A percentile compares a stretch with the other conserved stretches of the same genome.
phyloP scores from a whole-genome alignment of 768 basidiomycete species.

The Termitomyces sp. region DNA sequence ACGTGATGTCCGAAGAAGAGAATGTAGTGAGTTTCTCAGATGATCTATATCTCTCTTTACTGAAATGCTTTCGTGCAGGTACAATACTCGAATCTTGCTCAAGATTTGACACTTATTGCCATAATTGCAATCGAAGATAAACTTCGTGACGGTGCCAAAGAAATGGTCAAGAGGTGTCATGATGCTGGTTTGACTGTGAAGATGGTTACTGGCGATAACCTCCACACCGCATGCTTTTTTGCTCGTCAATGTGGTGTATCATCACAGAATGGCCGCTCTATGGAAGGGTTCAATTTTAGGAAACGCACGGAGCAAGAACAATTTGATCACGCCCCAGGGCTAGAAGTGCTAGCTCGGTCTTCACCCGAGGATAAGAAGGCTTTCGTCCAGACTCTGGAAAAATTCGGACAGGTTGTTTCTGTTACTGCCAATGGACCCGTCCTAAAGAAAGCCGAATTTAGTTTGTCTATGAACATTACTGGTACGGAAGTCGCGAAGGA shows the following conservation, averaged over 20 bases:
- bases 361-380: constrained; percentile 97
- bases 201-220: constrained; percentile 99
- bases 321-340: constrained; percentile 63
- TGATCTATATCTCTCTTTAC: constrained; percentile 13
- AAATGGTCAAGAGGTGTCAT: constrained; percentile 80
- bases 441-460: constrained; percentile 91
- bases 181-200: constrained; percentile 90
- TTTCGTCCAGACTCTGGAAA: constrained; percentile 82
- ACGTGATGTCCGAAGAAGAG: constrained; percentile 18
- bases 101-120: constrained; percentile 76
- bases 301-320: no score
- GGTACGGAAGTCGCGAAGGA: constrained; percentile 99
- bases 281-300: constrained; percentile 96
- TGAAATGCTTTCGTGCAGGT: constrained; percentile 32
- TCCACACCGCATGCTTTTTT: constrained; percentile 92
- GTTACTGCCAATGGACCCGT: constrained; percentile 98
- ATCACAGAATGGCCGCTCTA: constrained; percentile 38
- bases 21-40: constrained; percentile 16
- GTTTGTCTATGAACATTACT: constrained; percentile 94
- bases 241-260: constrained; percentile 90
- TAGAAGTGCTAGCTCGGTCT: constrained; percentile 95
- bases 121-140: constrained; percentile 97
- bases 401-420: constrained; percentile 84
- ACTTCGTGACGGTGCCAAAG: constrained; percentile 73
- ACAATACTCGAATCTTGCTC: constrained; percentile 61